Percentiles rank a stretch among this genome's conserved stretches.
phyloP scores from a whole-genome alignment of 2,329 filamentous ascomycete species.

The Colletotrichum sp. region DNA sequence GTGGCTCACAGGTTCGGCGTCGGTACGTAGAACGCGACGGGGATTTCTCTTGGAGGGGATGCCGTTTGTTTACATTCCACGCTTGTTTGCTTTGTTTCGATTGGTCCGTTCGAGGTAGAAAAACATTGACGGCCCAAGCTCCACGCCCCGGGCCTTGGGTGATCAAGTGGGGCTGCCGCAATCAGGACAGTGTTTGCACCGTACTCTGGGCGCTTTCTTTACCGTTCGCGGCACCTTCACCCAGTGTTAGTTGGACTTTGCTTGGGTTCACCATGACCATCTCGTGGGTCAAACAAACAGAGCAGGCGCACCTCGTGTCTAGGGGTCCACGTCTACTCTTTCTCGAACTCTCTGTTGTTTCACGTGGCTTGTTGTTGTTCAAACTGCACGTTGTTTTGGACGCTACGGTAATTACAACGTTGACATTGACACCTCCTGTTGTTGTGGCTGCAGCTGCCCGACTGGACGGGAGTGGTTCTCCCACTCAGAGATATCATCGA shows the following conservation, averaged over 20 bases:
- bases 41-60: constrained; percentile 13
- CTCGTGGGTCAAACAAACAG: background rate
- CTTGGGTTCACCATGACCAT: background rate
- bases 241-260: background rate
- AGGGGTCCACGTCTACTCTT: background rate
- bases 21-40: constrained; percentile 14
- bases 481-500: background rate
- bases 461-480: background rate
- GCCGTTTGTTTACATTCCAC: constrained; percentile 19
- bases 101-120: background rate
- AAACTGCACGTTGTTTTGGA: background rate
- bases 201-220: background rate
- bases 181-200: background rate
- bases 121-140: constrained; percentile 6
- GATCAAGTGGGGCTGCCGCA: background rate
- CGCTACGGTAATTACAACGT: background rate
- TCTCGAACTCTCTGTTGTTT: background rate
- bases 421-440: background rate
- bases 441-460: background rate
- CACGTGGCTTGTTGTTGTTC: background rate
- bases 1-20: background rate
- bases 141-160: background rate
- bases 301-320: background rate
- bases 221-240: background rate
- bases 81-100: background rate